Percentiles rank a stretch among this genome's conserved stretches.
These are phyloP conservation scores for Trypanosoma rangeli DNA, from an alignment of 208 protist species.

Conservation along the genomic window DNA sequence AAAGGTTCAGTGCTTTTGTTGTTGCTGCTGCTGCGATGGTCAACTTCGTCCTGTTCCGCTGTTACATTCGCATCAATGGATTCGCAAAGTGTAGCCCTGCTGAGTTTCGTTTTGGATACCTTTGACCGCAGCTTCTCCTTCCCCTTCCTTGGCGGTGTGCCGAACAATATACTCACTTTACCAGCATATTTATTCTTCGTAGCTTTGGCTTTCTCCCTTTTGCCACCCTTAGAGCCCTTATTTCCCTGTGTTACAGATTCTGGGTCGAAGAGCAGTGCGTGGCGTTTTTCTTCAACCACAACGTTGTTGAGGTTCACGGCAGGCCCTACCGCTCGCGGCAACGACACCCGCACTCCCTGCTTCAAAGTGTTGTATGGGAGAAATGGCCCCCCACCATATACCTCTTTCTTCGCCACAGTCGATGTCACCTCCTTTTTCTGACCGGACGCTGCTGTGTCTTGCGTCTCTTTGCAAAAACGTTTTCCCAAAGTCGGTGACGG, in stretches of 20 bases:
- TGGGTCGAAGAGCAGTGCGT: neutral
- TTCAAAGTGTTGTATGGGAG: neutral
- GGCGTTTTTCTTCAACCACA: neutral
- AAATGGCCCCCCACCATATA: constrained; percentile 6
- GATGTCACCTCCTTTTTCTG: neutral
- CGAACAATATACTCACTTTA: neutral
- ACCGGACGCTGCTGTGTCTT: neutral
- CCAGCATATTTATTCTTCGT: neutral
- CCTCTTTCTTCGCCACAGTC: neutral
- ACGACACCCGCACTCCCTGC: neutral
- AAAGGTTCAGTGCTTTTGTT: neutral
- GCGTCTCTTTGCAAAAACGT: neutral
- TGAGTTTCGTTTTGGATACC: neutral
- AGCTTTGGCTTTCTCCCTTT: neutral
- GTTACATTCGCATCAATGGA: neutral
- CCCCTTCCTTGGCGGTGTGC: neutral
- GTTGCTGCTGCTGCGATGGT: neutral
- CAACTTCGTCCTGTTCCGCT: neutral
- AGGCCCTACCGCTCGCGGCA: neutral
- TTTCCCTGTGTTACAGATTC: neutral
- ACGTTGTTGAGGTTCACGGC: neutral
- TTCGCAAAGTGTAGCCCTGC: neutral
- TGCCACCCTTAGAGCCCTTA: neutral
- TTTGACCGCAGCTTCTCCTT: constrained; percentile 5
- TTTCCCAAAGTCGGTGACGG: neutral